These are phyloP conservation scores for Tetradesmus obliquus DNA, from an alignment of 139 green algal genomes.

Conservation along the genomic window DNA sequence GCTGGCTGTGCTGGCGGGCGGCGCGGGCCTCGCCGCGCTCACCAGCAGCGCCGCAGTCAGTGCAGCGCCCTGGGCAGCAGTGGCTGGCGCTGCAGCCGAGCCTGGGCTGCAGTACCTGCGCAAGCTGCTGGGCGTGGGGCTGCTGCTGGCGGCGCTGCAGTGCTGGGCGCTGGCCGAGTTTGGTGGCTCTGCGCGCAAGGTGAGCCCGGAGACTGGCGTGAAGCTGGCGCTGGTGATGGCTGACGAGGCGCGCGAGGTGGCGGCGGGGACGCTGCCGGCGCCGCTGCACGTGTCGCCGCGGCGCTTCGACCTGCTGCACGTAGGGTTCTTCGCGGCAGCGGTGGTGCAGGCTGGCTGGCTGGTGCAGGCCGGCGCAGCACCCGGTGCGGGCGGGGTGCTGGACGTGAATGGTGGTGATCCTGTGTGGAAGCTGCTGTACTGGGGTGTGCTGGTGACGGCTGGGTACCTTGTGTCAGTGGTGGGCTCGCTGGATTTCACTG, in stretches of 20 bases:
- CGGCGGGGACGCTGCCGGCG: background rate
- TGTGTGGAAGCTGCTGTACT: constrained; percentile 14
- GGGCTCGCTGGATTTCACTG: constrained; percentile 10
- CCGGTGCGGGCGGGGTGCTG: background rate
- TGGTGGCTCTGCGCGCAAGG: background rate
- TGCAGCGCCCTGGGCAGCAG: background rate
- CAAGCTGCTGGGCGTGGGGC: constrained; percentile 32
- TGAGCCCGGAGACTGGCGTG: background rate
- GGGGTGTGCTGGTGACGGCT: constrained; percentile 1
- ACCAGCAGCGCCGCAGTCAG: background rate
- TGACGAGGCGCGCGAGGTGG: background rate
- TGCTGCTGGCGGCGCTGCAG: constrained; percentile 39
- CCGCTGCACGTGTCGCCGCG: constrained; percentile 2
- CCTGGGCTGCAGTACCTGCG: constrained; percentile 20
- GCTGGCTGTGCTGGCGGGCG: background rate
- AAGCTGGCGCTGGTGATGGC: constrained; percentile 19
- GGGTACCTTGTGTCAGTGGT: background rate
- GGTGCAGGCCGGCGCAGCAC: background rate
- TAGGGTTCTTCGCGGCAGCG: constrained; percentile 24
- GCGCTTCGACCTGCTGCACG: constrained; percentile 30
- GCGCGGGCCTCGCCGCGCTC: background rate
- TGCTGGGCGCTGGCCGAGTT: constrained; percentile 26
- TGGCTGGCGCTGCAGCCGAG: constrained; percentile 3
- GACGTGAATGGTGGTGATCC: constrained; percentile 15
- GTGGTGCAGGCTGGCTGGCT: constrained; percentile 31